A percentile compares a stretch with the other conserved stretches of the same genome.
Evolutionary conservation across 306 rosid species (phyloP).

Genomic region (Cucurbita pepo): DNA sequence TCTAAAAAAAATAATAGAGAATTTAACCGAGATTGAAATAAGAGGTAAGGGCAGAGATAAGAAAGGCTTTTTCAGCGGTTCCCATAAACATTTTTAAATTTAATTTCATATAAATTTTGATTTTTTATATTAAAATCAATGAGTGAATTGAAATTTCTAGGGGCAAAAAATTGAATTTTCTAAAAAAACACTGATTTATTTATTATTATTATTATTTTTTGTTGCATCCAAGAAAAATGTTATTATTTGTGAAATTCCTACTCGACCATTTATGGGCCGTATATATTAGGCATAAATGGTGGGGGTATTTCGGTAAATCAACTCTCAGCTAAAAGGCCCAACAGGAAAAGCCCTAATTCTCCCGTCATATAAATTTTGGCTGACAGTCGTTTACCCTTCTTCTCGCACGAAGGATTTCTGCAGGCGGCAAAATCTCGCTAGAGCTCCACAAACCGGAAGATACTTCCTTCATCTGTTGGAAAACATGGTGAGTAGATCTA

Average conservation of each 20-base stretch:
- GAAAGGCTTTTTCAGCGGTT: too few species aligned
- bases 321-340: not conserved
- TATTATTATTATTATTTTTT: too few species aligned
- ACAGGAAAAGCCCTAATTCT: not conserved
- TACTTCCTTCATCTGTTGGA: not conserved
- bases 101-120: too few species aligned
- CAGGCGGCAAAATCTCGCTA: not conserved
- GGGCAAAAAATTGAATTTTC: too few species aligned
- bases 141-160: too few species aligned
- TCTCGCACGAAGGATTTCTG: not conserved
- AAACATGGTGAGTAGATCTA: not conserved
- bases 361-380: not conserved
- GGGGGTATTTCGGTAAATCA: constrained; percentile 2
- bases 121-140: too few species aligned
- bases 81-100: too few species aligned
- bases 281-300: not conserved
- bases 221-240: too few species aligned
- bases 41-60: too few species aligned
- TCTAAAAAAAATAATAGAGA: too few species aligned
- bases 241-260: not conserved
- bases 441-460: not conserved
- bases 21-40: too few species aligned
- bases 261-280: not conserved
- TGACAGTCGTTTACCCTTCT: not conserved
- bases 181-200: too few species aligned